Evolutionary conservation across 768 basidiomycete genomes (phyloP), one percentile per base, ranked within the genome.

Genomic region (Thelephora ganbajun): DNA sequence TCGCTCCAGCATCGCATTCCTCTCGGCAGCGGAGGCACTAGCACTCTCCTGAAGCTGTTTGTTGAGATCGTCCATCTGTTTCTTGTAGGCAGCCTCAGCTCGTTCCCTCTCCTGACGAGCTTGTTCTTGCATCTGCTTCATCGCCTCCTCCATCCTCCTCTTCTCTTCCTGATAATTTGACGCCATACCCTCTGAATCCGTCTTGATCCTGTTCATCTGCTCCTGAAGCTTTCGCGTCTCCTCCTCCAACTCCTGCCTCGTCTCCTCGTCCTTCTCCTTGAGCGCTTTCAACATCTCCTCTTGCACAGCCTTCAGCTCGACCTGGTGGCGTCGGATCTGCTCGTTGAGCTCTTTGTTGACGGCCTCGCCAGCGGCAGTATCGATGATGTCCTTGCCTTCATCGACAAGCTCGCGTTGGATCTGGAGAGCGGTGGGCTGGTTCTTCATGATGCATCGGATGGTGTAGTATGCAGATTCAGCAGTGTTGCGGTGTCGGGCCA

Each of bases 331-430:
- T n/a, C n/a, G n/a, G n/a, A n/a, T n/a, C n/a, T n/a, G n/a, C n/a
- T 69, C 69, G 48, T 67, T 64, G 3, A 76, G 56, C 35, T 76
- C 76, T 14, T 67, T 65, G 45, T 65, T 66, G 19, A 80, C 64
- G 53, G 75, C 77, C 13, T 60, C 63, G n/a, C 57, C 54, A 14
- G 53, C 54, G 22, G 22, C 30, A 37, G 59, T 56, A 43, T 56
- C 48, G 13, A 43, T 34, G 14, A 56, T 39, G 14, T 37, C 7
- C 16, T 50, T 48, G 9, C 44, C 39, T 39, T 54, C 43, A 41
- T 56, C 53, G 44, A 52, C n/a, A n/a, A n/a, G n/a, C n/a, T n/a
- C n/a, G n/a, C n/a, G n/a, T n/a, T n/a, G n/a, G n/a, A n/a, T n/a
- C 50, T 16, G 48, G 43, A 56, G 43, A 20, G 48, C 23, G 13